Conservation (phyloP, 2,329 filamentous ascomycete species). For the Paecilomyces sp. region DNA sequence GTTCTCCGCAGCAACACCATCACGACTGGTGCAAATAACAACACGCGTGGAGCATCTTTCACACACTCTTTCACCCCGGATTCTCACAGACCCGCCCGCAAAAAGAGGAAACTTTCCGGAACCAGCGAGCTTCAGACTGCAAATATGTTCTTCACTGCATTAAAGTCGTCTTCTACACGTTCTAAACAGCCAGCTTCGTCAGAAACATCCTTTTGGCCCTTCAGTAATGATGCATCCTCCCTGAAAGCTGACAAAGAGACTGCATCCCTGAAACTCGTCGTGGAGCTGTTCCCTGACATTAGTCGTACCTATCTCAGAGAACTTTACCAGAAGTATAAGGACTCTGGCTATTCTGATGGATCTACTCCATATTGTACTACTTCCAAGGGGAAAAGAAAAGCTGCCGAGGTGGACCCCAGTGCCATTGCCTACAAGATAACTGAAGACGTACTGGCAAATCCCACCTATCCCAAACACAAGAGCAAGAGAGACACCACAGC, state of each 20-base stretch:
- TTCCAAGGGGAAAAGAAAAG: constrained; percentile 4
- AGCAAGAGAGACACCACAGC: constrained; percentile 25
- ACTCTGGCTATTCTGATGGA: neutral
- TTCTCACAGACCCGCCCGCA: neutral
- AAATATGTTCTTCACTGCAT: neutral
- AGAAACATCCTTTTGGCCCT: neutral
- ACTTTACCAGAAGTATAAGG: constrained; percentile 23
- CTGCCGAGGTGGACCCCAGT: neutral
- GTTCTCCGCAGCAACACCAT: neutral
- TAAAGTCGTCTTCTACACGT: neutral
- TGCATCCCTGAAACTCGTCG: constrained; percentile 26
- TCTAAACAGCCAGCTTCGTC: neutral
- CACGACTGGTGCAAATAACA: neutral
- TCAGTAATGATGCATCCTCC: neutral
- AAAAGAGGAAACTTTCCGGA: neutral
- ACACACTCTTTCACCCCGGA: neutral
- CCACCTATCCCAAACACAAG: constrained; percentile 37
- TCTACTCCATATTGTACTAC: neutral
- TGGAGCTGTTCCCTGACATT: constrained; percentile 43
- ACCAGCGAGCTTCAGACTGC: neutral
- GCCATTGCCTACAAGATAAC: constrained; percentile 25
- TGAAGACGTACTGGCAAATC: constrained; percentile 33
- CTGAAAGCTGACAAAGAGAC: neutral
- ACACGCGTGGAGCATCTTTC: neutral
- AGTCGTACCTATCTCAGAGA: constrained; percentile 32